A percentile compares a stretch with the other conserved stretches of the same genome.
These are phyloP conservation scores for Populus davidiana DNA, from an alignment of 345 rosid genomes.

Conservation along the genomic window DNA sequence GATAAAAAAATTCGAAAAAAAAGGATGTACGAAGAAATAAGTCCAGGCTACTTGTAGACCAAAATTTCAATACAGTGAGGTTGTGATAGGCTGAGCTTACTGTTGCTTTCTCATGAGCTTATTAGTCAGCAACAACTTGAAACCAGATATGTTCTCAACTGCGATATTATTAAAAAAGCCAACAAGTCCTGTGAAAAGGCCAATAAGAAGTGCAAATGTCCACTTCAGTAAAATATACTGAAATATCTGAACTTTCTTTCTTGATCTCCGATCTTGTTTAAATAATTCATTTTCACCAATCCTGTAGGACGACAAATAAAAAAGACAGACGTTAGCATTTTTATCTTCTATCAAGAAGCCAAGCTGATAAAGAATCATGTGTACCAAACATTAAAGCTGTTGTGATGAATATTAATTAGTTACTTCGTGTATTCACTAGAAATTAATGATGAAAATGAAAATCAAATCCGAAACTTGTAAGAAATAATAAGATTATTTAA, in stretches of 20 bases:
- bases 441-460: no score
- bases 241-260: slow-evolving; percentile 66
- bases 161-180: slow-evolving; percentile 69
- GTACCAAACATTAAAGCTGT: not conserved
- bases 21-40: no score
- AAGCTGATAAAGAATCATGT: not conserved
- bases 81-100: slow-evolving; percentile 37
- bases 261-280: slow-evolving; percentile 90
- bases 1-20: no score
- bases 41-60: no score
- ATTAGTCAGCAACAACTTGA: slow-evolving; percentile 64
- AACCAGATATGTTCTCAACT: slow-evolving; percentile 84
- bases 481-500: no score
- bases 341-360: not conserved
- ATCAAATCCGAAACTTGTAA: no score
- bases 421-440: no score
- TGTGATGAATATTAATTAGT: no score
- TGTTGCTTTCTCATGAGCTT: slow-evolving; percentile 66
- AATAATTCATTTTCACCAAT: slow-evolving; percentile 78
- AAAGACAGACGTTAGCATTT: no score
- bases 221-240: slow-evolving; percentile 77
- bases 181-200: slow-evolving; percentile 63
- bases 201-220: slow-evolving; percentile 80
- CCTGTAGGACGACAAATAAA: slow-evolving; percentile 33
- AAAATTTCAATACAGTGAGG: not conserved